Base-by-base conservation (phyloP, 768 basidiomycete genomes). In the Clavulina sp. region DNA sequence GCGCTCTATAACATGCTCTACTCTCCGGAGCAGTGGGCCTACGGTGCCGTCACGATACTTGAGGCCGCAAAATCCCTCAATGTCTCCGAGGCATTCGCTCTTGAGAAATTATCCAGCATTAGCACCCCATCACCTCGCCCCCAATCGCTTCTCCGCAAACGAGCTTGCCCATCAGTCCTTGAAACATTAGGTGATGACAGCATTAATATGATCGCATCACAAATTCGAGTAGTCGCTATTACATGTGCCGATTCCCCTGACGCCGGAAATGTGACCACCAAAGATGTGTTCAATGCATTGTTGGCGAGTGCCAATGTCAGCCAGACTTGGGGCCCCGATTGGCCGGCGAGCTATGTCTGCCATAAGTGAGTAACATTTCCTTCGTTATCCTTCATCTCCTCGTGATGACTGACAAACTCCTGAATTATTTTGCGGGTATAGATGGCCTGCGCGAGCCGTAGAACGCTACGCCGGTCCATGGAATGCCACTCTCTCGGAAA, bases 391-490 rank as follows among this genome's bases (percentile, higher is more conserved):
- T 7, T 7, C 34, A 7, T 38, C 7, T 7, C 34, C 7, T 38
- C 19, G 7, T 7, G 19, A 7, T 38, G 34, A 9, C 43, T n/a
- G 43, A 9, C 13, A 46, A 13, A 23, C 43, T 46, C 9, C n/a
- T n/a, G n/a, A n/a, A n/a, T n/a, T 7, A 26, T 46, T 46, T 7
- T 5, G 55, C 31, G 62, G 62, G 41, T 57, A 62, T 48, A 58
- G 55, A 52, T 62, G 60, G 62, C 57, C 57, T 21, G 59, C 57
- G 3, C 54, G 53, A 41, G 58, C 59, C 3, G 60, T 58, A 9
- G 62, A 63, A 50, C 55, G 61, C 19, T 64, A 59, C 54, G 21
- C 47, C 21, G 63, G 63, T 18, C 63, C 63, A n/a, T 64, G 60
- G 60, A 63, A 63, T 53, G 51, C 49, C 38, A 62, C 62, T n/a